Conservation (phyloP, 495 filamentous ascomycete species). For the Hypoxylon fragiforme region DNA sequence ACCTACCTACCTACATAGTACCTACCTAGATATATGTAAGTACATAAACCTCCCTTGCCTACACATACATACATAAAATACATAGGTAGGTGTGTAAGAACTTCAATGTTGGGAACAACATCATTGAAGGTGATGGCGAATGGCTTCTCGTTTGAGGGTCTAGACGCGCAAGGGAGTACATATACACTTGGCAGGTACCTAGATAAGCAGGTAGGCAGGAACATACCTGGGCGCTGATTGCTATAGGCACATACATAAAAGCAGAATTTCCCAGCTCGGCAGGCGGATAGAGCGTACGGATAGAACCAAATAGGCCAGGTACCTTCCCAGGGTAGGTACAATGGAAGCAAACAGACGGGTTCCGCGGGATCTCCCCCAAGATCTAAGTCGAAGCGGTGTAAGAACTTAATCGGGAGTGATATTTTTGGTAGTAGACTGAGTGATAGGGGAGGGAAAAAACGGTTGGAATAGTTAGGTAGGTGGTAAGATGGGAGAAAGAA, state of each 20-base stretch:
- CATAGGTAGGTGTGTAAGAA: no score
- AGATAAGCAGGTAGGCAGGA: neutral
- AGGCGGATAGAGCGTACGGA: no score
- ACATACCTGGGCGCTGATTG: no score
- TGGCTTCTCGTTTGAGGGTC: neutral
- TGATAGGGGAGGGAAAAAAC: neutral
- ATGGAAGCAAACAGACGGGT: conserved; percentile 10
- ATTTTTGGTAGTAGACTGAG: conserved; percentile 1
- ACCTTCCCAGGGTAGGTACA: neutral
- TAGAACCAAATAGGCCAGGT: no score
- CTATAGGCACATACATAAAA: no score
- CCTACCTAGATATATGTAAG: no score
- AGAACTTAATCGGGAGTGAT: conserved; percentile 12
- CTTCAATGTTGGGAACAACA: no score
- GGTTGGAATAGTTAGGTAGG: no score
- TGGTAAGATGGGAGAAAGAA: neutral
- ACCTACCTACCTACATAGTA: no score
- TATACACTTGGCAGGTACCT: no score
- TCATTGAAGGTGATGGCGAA: conserved; percentile 5
- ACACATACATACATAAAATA: no score
- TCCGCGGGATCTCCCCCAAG: neutral
- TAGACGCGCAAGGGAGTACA: neutral
- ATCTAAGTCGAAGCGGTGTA: conserved; percentile 1
- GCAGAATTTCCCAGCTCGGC: no score
- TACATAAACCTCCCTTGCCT: neutral